These are phyloP conservation scores for Begonia peltatifolia DNA, from an alignment of 306 rosid species.

Conservation along the genomic window DNA sequence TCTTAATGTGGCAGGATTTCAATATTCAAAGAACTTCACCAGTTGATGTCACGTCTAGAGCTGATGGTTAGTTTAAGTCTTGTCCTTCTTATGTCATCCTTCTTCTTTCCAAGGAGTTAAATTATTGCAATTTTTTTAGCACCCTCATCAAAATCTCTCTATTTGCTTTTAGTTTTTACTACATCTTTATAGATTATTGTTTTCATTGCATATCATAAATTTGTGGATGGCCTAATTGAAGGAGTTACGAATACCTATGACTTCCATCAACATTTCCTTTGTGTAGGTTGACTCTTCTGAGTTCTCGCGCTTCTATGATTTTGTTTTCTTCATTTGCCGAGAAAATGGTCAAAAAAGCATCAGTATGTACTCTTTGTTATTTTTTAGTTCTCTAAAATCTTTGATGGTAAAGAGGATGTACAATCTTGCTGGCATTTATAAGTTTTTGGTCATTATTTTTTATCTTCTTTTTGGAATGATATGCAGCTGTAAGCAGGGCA, in stretches of 20 bases:
- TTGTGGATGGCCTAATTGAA: background rate
- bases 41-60: slow-evolving; percentile 46
- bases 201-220: background rate
- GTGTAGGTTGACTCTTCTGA: slow-evolving; percentile 55
- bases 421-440: slow-evolving; percentile 6
- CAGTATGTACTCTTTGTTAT: slow-evolving; percentile 34
- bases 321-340: slow-evolving; percentile 76
- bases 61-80: slow-evolving; percentile 40
- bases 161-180: too few species aligned
- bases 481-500: slow-evolving; percentile 72
- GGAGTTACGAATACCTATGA: background rate
- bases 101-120: background rate
- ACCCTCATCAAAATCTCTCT: background rate
- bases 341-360: slow-evolving; percentile 95
- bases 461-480: slow-evolving; percentile 9
- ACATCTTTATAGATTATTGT: background rate
- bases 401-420: slow-evolving; percentile 2
- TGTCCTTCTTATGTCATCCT: background rate
- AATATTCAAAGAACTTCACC: slow-evolving; percentile 49
- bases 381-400: background rate
- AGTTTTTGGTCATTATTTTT: slow-evolving; percentile 2
- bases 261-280: slow-evolving; percentile 10
- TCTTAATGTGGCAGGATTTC: slow-evolving; percentile 41
- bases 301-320: slow-evolving; percentile 79
- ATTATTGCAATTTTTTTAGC: slow-evolving; percentile 1